Evolutionary conservation across 495 filamentous ascomycete genomes (phyloP).

Genomic region (Penicillium nucicola): DNA sequence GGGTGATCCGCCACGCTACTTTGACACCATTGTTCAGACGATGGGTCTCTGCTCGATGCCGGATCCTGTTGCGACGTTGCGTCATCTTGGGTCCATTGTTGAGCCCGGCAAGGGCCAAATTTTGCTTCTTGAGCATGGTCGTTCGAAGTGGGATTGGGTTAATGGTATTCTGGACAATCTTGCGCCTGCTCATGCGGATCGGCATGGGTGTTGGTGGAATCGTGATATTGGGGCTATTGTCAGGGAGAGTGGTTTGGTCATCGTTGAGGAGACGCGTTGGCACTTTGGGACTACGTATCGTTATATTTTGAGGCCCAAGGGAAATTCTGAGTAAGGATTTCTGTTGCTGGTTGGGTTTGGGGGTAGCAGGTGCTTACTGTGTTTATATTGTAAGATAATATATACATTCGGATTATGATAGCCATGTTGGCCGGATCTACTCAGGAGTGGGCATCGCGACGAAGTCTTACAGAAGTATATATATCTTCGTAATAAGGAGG

Average conservation of each 20-base stretch:
- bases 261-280: conserved; percentile 64
- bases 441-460: too few relatives aligned
- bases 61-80: conserved; percentile 66
- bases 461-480: too few relatives aligned
- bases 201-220: conserved; percentile 97
- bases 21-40: conserved; percentile 86
- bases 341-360: not conserved
- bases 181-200: conserved; percentile 73
- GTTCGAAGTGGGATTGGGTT: conserved; percentile 70
- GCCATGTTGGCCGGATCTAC: too few relatives aligned
- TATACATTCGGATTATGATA: too few relatives aligned
- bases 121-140: conserved; percentile 87
- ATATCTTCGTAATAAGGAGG: too few relatives aligned
- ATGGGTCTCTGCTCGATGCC: conserved; percentile 89
- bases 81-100: conserved; percentile 40
- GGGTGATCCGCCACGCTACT: conserved; percentile 30
- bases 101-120: conserved; percentile 62
- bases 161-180: conserved; percentile 75
- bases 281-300: conserved; percentile 79
- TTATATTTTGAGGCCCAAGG: conserved; percentile 54
- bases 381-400: not conserved
- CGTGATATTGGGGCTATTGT: conserved; percentile 82
- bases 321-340: not conserved
- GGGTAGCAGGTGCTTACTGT: too few relatives aligned
- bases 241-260: conserved; percentile 74